Evolutionary conservation across 2,329 filamentous ascomycete species (phyloP), one percentile per base, ranked within the genome.

Genomic region (Fusarium sp.): DNA sequence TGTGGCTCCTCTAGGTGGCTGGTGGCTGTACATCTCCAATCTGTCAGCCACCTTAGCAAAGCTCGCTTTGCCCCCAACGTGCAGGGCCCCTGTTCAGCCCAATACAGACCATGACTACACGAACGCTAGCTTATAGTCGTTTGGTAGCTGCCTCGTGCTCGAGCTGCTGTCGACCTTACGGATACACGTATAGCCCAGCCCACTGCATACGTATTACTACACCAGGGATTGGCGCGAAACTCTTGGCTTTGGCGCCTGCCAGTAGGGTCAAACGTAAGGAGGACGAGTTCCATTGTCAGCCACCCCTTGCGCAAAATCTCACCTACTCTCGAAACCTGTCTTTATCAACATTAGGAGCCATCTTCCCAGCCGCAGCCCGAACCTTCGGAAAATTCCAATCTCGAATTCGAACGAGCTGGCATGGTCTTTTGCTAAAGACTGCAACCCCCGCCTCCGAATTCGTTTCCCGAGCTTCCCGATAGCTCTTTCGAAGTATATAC

Each of bases 71-170:
- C 63, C 58, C 62, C 58, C 19, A 19, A 19, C 19, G 19, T 66
- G 58, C 50, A 49, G 28, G 53, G 35, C 45, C 62, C 63, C 54
- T 57, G 63, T 53, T 55, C 35, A 60, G 49, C 47, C 58, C 62
- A 65, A 56, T 45, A 56, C 55, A 48, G 46, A 59, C 44, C 38
- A 51, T 53, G n/a, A 55, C 58, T 63, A 63, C 46, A 55, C 56
- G 51, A 65, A 65, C 53, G 64, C 45, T 68, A 69, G 67, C 67
- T 60, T 68, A 19, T 19, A 61, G 61, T 59, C 49, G 50, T 56
- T 54, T 46, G 51, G 58, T 64, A 60, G 64, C 58, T 68, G 53
- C 58, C 59, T 70, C 45, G 58, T 64, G 53, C 50, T 61, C 40
- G 32, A 47, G 38, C 53, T 68, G 38, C 53, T 68, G 64, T 19